Evolutionary conservation across 805 yeast species (phyloP), one percentile per base, ranked within the genome.

Genomic region (Yarrowia yakushimensis): DNA sequence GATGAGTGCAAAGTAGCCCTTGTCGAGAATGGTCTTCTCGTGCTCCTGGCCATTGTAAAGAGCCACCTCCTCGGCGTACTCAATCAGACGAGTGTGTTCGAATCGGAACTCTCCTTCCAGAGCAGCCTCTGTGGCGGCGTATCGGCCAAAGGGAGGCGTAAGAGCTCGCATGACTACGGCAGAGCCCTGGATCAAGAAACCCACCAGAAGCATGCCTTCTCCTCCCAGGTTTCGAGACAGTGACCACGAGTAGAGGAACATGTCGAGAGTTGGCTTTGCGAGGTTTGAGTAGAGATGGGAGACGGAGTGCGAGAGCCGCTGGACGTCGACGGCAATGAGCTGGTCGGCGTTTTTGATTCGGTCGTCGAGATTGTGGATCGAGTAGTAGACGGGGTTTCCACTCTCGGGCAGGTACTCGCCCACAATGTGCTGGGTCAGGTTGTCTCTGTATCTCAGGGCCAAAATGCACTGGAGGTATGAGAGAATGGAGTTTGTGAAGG

Each of bases 131-230:
- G 84, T 85, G 59, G 88, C 80, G 1, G 94, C 87, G 52, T 89
- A 77, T 70, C 82, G 87, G 15, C 96, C 92, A 70, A 92, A 92
- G 54, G 94, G 94, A 18, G 98, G 98, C 3, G 96, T 89, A 67
- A 91, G 83, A 60, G 88, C 77, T 67, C 86, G 81, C 67, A 92
- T 76, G 39, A 87, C 76, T 27, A 85, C 79, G 3, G 96, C 90
- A 33, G 97, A 89, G 33, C 86, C 74, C 70, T 90, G 94, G 3
- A 96, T 90, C 61, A 92, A 77, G 50, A 89, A 69, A 1, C 97
- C 97, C 30, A 92, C 78, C 2, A 88, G 81, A 52, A 92, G 85
- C 66, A 86, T 82, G 15, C 85, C 84, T 60, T 86, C 88, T 20
- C 86, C 88, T 60, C 85, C 84, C 37, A 82, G 75, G 52, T 69